Evolutionary conservation across 1,284 basidiomycete genomes (phyloP), one percentile per base, ranked within the genome.

Genomic region (Leccinum subatratum): DNA sequence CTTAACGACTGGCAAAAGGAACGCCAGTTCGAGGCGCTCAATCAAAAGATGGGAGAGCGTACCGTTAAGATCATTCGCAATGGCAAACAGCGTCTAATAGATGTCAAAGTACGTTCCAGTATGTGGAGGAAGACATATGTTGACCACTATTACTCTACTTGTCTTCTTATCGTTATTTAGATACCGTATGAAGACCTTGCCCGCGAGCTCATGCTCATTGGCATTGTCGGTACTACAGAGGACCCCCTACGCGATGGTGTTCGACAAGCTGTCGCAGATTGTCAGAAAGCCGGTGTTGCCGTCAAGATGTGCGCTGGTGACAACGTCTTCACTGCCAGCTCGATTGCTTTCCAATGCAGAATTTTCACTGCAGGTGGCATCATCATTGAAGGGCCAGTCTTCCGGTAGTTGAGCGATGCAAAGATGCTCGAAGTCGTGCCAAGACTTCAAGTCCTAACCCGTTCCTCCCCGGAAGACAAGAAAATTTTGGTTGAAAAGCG

Each of bases 241-340:
- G 97, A 99, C 76, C 96, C 96, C 42, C 85, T 99, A 6, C 92
- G 96, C 54, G 85, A 87, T 1, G 95, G 95, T 75, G 96, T 99
- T 20, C 86, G 86, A 8, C 86, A 95, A 14, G 95, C 96, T 30
- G 96, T 99, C 30, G 82, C 85, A 62, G 88, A 92, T 69, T 98
- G 95, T 77, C 87, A 88, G 72, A 85, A 83, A 65, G 96, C 97
- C 51, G 96, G 96, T 71, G 95, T 99, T n/a, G 84, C 86, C 34
- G 90, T 99, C 81, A 98, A 98, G 82, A 99, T 99, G 96, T 97
- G 94, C 78, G 98, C 96, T 1, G 96, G 96, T 75, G 96, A 99
- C 80, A 99, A 98, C 72, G 93, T 96, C 62, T 85, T 98, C 59
- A 96, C 95, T 7, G 93, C 93, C 56, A 87, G 93, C 28, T 98